A percentile compares a stretch with the other conserved stretches of the same genome.
Evolutionary conservation across 441 rosid species (phyloP).

Genomic region (Melastoma candidum): DNA sequence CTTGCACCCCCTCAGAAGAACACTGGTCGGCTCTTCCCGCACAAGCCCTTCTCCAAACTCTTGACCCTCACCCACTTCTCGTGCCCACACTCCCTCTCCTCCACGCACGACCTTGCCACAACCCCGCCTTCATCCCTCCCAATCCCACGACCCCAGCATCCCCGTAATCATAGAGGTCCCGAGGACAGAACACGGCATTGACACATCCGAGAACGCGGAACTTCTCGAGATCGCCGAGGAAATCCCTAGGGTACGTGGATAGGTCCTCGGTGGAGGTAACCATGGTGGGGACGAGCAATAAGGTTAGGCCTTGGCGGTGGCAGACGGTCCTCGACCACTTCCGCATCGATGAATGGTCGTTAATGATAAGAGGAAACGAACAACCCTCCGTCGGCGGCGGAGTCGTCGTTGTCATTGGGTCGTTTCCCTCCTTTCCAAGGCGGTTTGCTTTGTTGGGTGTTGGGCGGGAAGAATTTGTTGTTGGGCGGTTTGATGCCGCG

Average conservation of each 20-base stretch:
- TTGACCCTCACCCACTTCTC: constrained; percentile 88
- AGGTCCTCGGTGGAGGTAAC: constrained; percentile 91
- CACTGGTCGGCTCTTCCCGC: constrained; percentile 84
- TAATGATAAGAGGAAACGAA: constrained; percentile 30
- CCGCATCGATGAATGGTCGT: constrained; percentile 61
- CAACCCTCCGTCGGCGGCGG: too few species aligned
- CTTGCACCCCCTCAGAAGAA: constrained; percentile 79
- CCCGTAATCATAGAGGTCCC: constrained; percentile 50
- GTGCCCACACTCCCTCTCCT: constrained; percentile 48
- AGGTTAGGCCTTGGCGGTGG: constrained; percentile 39
- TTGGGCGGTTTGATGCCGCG: too few species aligned
- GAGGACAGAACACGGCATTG: constrained; percentile 62
- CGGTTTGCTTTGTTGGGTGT: too few species aligned
- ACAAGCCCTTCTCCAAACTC: constrained; percentile 74
- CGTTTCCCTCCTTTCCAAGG: too few species aligned
- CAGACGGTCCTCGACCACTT: constrained; percentile 68
- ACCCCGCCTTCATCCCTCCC: constrained; percentile 3
- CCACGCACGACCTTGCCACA: constrained; percentile 46
- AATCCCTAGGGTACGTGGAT: constrained; percentile 89
- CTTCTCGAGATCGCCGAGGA: constrained; percentile 58
- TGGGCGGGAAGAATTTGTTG: too few species aligned
- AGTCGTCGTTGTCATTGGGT: too few species aligned
- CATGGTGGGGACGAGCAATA: constrained; percentile 79
- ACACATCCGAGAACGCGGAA: constrained; percentile 48
- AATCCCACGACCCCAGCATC: not conserved